These are phyloP conservation scores for Petunia secreta DNA, from an alignment of 257 asterid genomes.

Conservation along the genomic window DNA sequence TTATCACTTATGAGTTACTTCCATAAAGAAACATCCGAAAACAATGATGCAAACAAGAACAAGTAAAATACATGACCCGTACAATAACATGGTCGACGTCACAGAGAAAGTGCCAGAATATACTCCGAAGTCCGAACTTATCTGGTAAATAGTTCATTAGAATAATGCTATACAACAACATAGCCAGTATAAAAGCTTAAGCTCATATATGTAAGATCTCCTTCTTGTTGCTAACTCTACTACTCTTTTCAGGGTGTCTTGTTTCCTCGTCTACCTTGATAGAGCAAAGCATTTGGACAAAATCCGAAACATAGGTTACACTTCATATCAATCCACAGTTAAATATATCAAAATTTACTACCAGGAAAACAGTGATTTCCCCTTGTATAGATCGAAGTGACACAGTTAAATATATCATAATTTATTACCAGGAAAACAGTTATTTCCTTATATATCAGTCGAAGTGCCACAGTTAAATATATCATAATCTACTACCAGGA, in stretches of 20 bases:
- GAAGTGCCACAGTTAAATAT: background rate
- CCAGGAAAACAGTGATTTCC: background rate
- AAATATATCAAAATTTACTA: background rate
- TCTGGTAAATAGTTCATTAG: background rate
- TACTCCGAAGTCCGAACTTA: background rate
- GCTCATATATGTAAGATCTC: background rate
- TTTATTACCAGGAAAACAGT: background rate
- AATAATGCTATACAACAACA: background rate
- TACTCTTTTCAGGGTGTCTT: background rate
- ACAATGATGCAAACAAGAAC: background rate
- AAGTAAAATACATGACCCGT: background rate
- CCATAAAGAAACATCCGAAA: background rate
- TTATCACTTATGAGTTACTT: background rate
- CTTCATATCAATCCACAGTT: background rate
- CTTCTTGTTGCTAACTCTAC: background rate
- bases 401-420: background rate
- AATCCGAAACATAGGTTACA: background rate
- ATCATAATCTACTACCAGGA: background rate
- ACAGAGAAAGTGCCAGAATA: background rate
- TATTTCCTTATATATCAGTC: background rate
- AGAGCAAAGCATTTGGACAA: background rate
- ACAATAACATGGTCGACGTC: background rate
- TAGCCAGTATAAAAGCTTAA: background rate
- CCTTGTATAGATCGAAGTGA: background rate
- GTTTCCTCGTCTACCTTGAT: background rate